Base-by-base conservation (phyloP, 73 alveolate genomes). In the Paramecium sonneborni region DNA sequence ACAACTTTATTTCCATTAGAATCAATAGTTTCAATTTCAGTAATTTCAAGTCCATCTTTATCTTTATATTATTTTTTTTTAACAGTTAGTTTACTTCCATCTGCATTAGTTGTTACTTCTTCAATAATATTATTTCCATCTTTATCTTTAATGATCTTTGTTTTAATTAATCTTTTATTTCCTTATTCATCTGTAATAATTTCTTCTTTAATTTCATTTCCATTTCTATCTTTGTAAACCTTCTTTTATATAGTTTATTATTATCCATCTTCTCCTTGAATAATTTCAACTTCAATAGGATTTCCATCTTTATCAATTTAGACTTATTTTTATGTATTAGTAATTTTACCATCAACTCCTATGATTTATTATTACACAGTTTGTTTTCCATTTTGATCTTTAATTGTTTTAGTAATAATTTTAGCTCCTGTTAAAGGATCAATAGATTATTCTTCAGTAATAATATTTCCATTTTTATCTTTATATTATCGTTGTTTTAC, bases 381-480 rank as follows among this genome's bases (percentile, higher is more conserved):
- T 44, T 88, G 52, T 30, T 70, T 88, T 69, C 94, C 94, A 38
- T 20, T 43, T 15, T 41, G 21, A 88, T 88, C 90, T 44, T 44
- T 79, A 10, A 79, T 8, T 43, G 44, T 88, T 72, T 72, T 88
- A 10, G 74, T 67, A 23, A 88, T 70, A 41, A 88, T 70, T 30
- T 82, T 88, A 21, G 76, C 74, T n/a, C 94, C 94, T n/a, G 94
- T 88, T 38, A 24, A 48, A 6, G 94, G 91, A 69, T 88, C 94
- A 21, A 88, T 46, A n/a, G 52, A 69, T 44, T 88, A 91, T 41
- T 88, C 94, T 30, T 69, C 88, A 23, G 56, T 88, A 21, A 88
- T 52, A 14, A 57, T 67, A 44, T 88, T 82, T 11, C 94, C 94
- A 88, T 88, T 88, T 43, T 88, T 88, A 68, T 82, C 94, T 43